Percentiles rank a stretch among this genome's conserved stretches.
These are phyloP conservation scores for Pythium aphanidermatum DNA, from an alignment of 352 stramenopile genomes.

Conservation along the genomic window DNA sequence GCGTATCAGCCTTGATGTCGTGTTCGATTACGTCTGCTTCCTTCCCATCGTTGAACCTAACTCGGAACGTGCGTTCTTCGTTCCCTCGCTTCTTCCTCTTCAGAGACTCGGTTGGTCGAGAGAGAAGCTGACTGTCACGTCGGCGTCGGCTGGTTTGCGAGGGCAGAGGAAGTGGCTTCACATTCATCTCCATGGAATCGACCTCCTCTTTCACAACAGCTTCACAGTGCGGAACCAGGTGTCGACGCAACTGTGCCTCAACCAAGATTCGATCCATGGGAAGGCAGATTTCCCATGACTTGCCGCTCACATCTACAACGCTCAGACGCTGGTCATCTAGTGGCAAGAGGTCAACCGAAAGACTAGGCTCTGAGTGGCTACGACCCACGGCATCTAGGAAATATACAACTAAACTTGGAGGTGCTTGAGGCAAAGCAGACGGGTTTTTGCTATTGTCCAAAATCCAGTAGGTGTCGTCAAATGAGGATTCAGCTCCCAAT, in stretches of 20 bases:
- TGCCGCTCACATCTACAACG: slow-evolving; percentile 24
- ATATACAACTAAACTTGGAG: too few species aligned
- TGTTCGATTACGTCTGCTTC: slow-evolving; percentile 15
- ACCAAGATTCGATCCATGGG: slow-evolving; percentile 31
- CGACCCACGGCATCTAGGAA: slow-evolving; percentile 24
- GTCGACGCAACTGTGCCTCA: slow-evolving; percentile 39
- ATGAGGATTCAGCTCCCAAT: not conserved
- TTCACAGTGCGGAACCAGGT: slow-evolving; percentile 28
- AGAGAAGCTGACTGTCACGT: slow-evolving; percentile 15
- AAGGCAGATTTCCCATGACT: slow-evolving; percentile 36
- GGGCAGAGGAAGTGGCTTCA: not conserved
- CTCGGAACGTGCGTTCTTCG: slow-evolving; percentile 10
- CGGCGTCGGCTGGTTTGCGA: slow-evolving; percentile 9
- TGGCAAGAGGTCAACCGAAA: slow-evolving; percentile 35
- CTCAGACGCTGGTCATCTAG: slow-evolving; percentile 43
- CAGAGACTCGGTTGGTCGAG: slow-evolving; percentile 7
- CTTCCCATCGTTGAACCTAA: slow-evolving; percentile 16
- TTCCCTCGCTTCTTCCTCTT: slow-evolving; percentile 5
- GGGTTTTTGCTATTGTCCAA: slow-evolving; percentile 12
- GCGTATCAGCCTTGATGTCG: slow-evolving; percentile 42
- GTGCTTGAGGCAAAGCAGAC: too few species aligned
- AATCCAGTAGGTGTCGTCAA: slow-evolving; percentile 1
- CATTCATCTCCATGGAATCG: not conserved
- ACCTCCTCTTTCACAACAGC: slow-evolving; percentile 19
- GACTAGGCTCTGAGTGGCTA: slow-evolving; percentile 18